Evolutionary conservation across 106 monocot genomes (phyloP).

Genomic region (Acorus calamus): DNA sequence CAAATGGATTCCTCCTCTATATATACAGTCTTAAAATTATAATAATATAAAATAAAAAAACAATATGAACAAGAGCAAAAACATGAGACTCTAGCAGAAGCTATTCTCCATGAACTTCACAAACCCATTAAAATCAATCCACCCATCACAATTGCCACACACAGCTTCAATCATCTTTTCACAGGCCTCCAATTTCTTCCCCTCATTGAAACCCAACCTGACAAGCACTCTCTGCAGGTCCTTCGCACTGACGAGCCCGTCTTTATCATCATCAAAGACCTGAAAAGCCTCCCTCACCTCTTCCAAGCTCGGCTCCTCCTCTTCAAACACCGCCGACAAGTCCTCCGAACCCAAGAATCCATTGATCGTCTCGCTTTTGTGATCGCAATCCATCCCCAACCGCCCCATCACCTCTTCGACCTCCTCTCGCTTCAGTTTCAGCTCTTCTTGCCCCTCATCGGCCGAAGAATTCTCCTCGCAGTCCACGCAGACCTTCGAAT

Average conservation of each 20-base stretch:
- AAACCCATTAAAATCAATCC: constrained; percentile 2
- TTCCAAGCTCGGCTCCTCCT: constrained; percentile 10
- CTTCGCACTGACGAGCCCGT: neutral
- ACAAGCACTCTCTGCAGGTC: neutral
- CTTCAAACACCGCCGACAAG: neutral
- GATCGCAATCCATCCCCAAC: neutral
- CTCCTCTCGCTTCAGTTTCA: neutral
- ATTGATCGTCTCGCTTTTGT: neutral
- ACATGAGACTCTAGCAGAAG: neutral
- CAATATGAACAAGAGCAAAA: too few species aligned
- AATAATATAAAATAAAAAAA: too few species aligned
- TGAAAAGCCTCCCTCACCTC: constrained; percentile 3
- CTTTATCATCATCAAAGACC: neutral
- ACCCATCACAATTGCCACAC: neutral
- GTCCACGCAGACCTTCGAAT: too few species aligned
- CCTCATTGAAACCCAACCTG: constrained; percentile 1
- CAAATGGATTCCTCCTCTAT: too few species aligned
- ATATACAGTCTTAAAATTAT: too few species aligned
- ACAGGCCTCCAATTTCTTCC: neutral
- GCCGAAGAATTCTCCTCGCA: neutral
- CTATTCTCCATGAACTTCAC: constrained; percentile 2
- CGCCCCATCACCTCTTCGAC: neutral
- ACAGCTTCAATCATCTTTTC: neutral
- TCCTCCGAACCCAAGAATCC: neutral
- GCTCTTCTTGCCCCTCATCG: neutral